Evolutionary conservation across 495 filamentous ascomycete species (phyloP).

Genomic region (Penicillium coffeae): DNA sequence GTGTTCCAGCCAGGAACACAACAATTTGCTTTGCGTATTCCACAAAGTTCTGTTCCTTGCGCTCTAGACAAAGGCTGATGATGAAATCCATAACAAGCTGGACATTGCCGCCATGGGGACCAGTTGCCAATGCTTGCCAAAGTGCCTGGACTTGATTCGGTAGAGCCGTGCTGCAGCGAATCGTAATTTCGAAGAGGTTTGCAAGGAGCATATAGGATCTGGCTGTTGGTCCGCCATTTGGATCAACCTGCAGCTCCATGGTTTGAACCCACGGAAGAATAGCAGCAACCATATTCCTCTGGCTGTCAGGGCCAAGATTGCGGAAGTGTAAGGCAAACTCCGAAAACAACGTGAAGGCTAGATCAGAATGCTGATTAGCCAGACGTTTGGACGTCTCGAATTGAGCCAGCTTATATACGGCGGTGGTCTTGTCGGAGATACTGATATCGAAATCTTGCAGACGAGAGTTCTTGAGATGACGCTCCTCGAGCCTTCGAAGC

Average conservation of each 20-base stretch:
- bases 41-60: slow-evolving; percentile 94
- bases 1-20: slow-evolving; percentile 88
- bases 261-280: slow-evolving; percentile 95
- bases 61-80: slow-evolving; percentile 85
- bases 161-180: slow-evolving; percentile 78
- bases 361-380: slow-evolving; percentile 80
- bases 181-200: slow-evolving; percentile 94
- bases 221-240: slow-evolving; percentile 83
- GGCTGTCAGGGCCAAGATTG: slow-evolving; percentile 69
- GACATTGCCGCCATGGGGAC: slow-evolving; percentile 91
- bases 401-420: slow-evolving; percentile 94
- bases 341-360: slow-evolving; percentile 91
- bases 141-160: slow-evolving; percentile 97
- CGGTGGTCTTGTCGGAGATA: slow-evolving; percentile 96
- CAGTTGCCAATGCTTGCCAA: slow-evolving; percentile 94
- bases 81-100: slow-evolving; percentile 93
- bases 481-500: slow-evolving; percentile 76
- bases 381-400: slow-evolving; percentile 92
- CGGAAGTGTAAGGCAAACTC: slow-evolving; percentile 92
- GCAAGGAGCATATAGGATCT: slow-evolving; percentile 92
- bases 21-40: slow-evolving; percentile 97
- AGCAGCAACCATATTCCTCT: slow-evolving; percentile 90
- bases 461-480: slow-evolving; percentile 78
- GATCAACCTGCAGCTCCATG: slow-evolving; percentile 91
- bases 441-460: slow-evolving; percentile 97